These are phyloP conservation scores for Sporothrix phasma DNA, from an alignment of 2,329 filamentous ascomycete genomes.

Conservation along the genomic window DNA sequence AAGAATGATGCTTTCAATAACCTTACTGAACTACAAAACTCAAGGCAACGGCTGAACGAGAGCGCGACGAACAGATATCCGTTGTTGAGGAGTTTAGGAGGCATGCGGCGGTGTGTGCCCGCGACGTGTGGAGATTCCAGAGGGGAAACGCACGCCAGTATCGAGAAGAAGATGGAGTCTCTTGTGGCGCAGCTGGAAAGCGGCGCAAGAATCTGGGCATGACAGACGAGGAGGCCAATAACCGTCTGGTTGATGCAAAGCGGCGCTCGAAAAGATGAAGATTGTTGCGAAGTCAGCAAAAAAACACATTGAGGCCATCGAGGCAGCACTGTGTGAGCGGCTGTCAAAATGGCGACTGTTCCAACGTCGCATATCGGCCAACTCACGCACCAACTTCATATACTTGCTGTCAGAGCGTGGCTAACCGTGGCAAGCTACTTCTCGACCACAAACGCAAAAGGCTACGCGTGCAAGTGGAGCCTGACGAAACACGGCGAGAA, in stretches of 20 bases:
- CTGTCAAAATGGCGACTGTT: conserved; percentile 71
- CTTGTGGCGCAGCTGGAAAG: conserved; percentile 49
- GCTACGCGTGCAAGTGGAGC: conserved; percentile 68
- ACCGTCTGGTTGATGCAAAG: conserved; percentile 33
- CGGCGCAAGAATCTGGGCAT: conserved; percentile 50
- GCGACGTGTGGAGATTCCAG: conserved; percentile 50
- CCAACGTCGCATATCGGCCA: conserved; percentile 73
- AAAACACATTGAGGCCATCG: conserved; percentile 35
- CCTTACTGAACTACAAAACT: conserved; percentile 39
- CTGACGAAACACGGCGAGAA: conserved; percentile 59
- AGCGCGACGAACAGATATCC: conserved; percentile 36
- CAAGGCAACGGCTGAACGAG: conserved; percentile 35
- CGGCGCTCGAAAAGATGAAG: conserved; percentile 32
- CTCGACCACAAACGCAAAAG: conserved; percentile 66
- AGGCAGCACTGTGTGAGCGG: conserved; percentile 56
- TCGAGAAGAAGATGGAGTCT: conserved; percentile 44
- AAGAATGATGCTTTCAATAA: conserved; percentile 52
- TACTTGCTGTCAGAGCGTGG: conserved; percentile 83
- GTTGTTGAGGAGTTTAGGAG: conserved; percentile 44
- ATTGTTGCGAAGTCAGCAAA: conserved; percentile 36
- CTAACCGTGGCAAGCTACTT: conserved; percentile 71
- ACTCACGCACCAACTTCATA: conserved; percentile 74
- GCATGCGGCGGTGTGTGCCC: conserved; percentile 45
- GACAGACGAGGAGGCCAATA: conserved; percentile 53
- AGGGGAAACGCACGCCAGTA: conserved; percentile 52